phyloP scores from a whole-genome alignment of 495 filamentous ascomycete genomes.

The Pseudomonodictys pantanalensis region DNA sequence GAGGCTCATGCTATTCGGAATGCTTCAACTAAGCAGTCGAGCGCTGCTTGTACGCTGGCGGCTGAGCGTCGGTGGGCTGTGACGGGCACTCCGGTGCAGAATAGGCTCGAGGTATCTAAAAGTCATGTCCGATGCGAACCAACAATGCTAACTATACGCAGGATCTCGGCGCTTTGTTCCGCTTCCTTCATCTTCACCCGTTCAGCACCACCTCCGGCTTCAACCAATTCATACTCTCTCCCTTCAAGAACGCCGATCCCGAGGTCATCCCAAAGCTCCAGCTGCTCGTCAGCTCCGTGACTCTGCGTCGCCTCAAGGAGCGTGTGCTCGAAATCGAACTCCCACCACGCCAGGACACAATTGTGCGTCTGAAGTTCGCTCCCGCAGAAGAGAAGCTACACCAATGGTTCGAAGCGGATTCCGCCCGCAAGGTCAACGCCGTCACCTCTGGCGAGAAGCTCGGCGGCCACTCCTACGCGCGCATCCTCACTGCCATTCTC shows the following conservation, averaged over 20 bases:
- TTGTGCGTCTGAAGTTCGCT: constrained; percentile 59
- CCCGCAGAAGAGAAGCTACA: constrained; percentile 55
- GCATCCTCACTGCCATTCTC: constrained; percentile 85
- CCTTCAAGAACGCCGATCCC: constrained; percentile 78
- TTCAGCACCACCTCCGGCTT: constrained; percentile 79
- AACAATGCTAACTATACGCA: background rate
- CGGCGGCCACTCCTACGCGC: constrained; percentile 79
- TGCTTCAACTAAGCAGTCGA: constrained; percentile 72
- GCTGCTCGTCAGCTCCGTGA: constrained; percentile 88
- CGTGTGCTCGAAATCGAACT: constrained; percentile 68
- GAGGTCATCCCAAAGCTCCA: constrained; percentile 80
- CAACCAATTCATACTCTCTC: constrained; percentile 69
- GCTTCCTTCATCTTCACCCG: constrained; percentile 79
- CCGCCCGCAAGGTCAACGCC: constrained; percentile 54
- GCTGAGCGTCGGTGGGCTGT: constrained; percentile 90
- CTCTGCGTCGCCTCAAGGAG: constrained; percentile 88
- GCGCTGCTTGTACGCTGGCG: constrained; percentile 76
- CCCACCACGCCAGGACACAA: constrained; percentile 67
- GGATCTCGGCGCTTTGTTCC: constrained; percentile 84
- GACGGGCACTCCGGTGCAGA: constrained; percentile 88
- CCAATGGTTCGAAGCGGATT: constrained; percentile 62
- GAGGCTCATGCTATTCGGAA: constrained; percentile 94
- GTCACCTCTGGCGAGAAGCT: constrained; percentile 59
- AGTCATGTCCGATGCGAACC: background rate
- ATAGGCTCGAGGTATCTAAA: constrained; percentile 64